These are phyloP conservation scores for Lepidium africanum DNA, from an alignment of 345 rosid genomes.

Conservation along the genomic window DNA sequence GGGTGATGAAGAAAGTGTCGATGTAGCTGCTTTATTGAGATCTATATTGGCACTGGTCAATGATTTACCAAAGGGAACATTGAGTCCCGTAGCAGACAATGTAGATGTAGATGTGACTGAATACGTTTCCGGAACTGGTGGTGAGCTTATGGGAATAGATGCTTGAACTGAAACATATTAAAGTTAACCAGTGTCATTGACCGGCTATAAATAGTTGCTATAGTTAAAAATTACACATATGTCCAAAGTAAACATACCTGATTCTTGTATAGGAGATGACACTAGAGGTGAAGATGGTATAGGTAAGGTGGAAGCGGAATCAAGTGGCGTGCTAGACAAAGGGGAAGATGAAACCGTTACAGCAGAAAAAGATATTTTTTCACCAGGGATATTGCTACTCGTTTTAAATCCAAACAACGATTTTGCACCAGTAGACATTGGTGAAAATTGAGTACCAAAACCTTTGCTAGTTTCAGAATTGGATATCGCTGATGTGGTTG, in stretches of 20 bases:
- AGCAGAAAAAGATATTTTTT: conserved; percentile 24
- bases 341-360: conserved; percentile 16
- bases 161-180: conserved; percentile 33
- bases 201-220: conserved; percentile 12
- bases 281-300: conserved; percentile 11
- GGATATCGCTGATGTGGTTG: not conserved
- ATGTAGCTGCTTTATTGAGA: conserved; percentile 26
- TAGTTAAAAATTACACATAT: conserved; percentile 7
- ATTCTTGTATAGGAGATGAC: conserved; percentile 12
- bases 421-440: conserved; percentile 27
- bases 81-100: conserved; percentile 29
- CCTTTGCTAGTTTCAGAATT: conserved; percentile 25
- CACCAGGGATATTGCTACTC: conserved; percentile 37
- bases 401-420: conserved; percentile 29
- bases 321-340: conserved; percentile 11
- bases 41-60: conserved; percentile 29
- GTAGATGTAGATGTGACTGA: conserved; percentile 29
- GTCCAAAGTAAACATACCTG: conserved; percentile 14
- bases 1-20: conserved; percentile 25
- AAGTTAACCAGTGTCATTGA: conserved; percentile 11
- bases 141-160: conserved; percentile 27
- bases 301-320: conserved; percentile 5
- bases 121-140: conserved; percentile 14
- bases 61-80: conserved; percentile 30
- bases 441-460: conserved; percentile 27